These are phyloP conservation scores for Coemansia sp. DNA, from an alignment of 192 early-diverging fungal genomes.

Conservation along the genomic window DNA sequence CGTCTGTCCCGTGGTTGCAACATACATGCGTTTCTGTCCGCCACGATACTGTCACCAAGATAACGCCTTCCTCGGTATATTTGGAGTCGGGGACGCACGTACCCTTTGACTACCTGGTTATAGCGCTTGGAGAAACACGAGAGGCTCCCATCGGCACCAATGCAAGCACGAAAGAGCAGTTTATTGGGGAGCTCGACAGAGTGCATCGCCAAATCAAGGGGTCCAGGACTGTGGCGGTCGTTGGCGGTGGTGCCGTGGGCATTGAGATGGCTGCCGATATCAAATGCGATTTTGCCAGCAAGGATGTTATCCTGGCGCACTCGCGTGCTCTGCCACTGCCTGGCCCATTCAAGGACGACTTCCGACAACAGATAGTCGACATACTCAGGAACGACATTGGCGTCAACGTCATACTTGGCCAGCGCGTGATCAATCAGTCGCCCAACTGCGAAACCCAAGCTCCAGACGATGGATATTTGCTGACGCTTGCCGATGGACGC, in stretches of 20 bases:
- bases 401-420: constrained; percentile 35
- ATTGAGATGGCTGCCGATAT: constrained; percentile 77
- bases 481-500: constrained; percentile 21
- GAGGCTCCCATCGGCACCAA: constrained; percentile 37
- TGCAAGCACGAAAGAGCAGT: constrained; percentile 30
- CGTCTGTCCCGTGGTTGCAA: constrained; percentile 34
- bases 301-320: constrained; percentile 48
- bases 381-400: constrained; percentile 26
- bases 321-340: constrained; percentile 31
- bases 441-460: neutral
- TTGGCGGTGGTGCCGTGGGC: constrained; percentile 78
- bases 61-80: constrained; percentile 33
- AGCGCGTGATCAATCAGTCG: constrained; percentile 24
- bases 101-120: constrained; percentile 57
- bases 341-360: constrained; percentile 38
- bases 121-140: constrained; percentile 57
- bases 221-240: constrained; percentile 58
- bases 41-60: constrained; percentile 43
- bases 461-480: neutral
- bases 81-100: constrained; percentile 25
- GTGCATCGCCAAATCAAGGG: constrained; percentile 43
- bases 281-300: constrained; percentile 40
- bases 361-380: constrained; percentile 21
- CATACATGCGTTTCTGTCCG: constrained; percentile 42
- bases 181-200: constrained; percentile 12